Conservation (phyloP, 192 early-diverging fungal species). For the Backusella australiensis region DNA sequence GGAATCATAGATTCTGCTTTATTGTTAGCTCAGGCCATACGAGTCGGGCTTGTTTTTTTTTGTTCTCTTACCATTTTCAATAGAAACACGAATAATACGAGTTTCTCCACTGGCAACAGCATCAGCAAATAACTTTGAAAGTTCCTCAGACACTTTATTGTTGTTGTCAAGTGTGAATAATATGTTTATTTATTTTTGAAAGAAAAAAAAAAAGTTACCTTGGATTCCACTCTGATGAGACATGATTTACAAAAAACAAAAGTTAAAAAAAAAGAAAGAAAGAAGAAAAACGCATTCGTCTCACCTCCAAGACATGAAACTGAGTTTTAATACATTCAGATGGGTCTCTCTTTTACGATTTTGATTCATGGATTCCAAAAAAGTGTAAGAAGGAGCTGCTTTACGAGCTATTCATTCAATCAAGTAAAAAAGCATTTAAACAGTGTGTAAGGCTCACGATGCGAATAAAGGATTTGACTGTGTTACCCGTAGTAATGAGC, state of each 20-base stretch:
- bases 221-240: conserved; percentile 57
- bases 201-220: conserved; percentile 27
- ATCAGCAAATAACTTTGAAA: conserved; percentile 41
- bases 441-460: no score
- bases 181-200: background rate
- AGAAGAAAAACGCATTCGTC: background rate
- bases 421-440: no score
- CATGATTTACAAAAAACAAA: conserved; percentile 30
- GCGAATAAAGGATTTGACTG: no score
- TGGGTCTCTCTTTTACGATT: background rate
- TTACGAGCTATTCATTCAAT: no score
- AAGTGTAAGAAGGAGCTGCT: no score
- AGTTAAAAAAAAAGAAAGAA: background rate
- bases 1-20: conserved; percentile 35
- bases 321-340: background rate
- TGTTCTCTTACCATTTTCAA: conserved; percentile 40
- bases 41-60: background rate
- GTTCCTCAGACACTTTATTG: conserved; percentile 47
- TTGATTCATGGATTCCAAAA: no score
- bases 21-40: no score
- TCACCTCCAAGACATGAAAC: background rate
- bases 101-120: conserved; percentile 34
- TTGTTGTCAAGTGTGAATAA: background rate
- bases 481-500: no score
- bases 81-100: conserved; percentile 47